phyloP scores from a whole-genome alignment of 164 flowering plant species.

The Tinospora cordifolia region DNA sequence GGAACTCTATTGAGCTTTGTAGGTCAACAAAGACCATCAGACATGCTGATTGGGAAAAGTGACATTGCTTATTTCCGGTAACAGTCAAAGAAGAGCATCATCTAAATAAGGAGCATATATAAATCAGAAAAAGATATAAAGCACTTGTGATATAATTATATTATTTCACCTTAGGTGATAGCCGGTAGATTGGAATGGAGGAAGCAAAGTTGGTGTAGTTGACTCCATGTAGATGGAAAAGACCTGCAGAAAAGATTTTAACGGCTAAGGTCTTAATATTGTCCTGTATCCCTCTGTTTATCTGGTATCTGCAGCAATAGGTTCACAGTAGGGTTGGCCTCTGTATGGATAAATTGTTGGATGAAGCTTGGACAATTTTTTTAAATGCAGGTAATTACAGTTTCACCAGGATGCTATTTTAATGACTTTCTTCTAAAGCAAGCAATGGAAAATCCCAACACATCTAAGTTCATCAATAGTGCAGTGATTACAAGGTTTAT shows the following conservation, averaged over 20 bases:
- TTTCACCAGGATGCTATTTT: constrained; percentile 12
- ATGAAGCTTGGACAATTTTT: not conserved
- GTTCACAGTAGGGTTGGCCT: not conserved
- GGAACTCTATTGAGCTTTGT: not conserved
- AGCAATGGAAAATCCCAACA: constrained; percentile 8
- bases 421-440: constrained; percentile 8
- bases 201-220: too few species aligned
- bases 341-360: not conserved
- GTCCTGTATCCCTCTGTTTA: not conserved
- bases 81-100: too few species aligned
- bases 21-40: not conserved
- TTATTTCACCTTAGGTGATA: too few species aligned
- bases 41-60: not conserved
- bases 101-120: too few species aligned
- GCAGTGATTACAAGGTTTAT: constrained; percentile 8
- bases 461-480: constrained; percentile 8
- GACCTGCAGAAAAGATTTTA: too few species aligned
- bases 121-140: too few species aligned
- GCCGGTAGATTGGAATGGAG: too few species aligned
- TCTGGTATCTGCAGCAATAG: not conserved
- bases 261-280: too few species aligned
- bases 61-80: too few species aligned
- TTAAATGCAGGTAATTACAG: constrained; percentile 10
- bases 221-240: too few species aligned
- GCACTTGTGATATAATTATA: too few species aligned